Percentiles rank a stretch among this genome's conserved stretches.
Conservation (phyloP, 2,329 filamentous ascomycete genomes). For the Diaporthe helianthi region DNA sequence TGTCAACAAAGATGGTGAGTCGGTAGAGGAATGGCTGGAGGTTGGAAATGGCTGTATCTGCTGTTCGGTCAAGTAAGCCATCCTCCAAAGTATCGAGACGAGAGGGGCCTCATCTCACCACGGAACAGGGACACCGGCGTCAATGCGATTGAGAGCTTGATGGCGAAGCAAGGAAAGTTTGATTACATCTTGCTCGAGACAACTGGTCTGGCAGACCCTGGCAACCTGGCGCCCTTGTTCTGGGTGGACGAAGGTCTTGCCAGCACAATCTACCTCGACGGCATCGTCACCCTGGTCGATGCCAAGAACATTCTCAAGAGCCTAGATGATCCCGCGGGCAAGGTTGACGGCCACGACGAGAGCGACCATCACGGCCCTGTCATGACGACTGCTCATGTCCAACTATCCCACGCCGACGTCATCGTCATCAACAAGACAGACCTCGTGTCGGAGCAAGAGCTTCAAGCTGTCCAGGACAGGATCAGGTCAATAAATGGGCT, state of each 20-base stretch:
- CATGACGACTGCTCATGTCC: constrained; percentile 91
- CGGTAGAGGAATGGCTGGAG: constrained; percentile 93
- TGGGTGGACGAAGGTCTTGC: constrained; percentile 97
- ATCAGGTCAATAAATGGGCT: constrained; percentile 88
- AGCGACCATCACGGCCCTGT: constrained; percentile 65
- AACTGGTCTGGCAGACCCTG: constrained; percentile 92
- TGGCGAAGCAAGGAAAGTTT: constrained; percentile 92
- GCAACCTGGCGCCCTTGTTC: constrained; percentile 93
- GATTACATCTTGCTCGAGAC: constrained; percentile 98
- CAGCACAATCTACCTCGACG: constrained; percentile 94
- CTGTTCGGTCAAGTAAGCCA: constrained; percentile 85
- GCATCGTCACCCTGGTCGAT: constrained; percentile 94
- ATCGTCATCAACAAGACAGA: constrained; percentile 95
- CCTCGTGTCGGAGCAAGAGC: constrained; percentile 73
- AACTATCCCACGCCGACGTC: constrained; percentile 96
- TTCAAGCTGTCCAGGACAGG: constrained; percentile 72
- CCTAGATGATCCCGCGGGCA: constrained; percentile 74
- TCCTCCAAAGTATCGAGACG: background rate
- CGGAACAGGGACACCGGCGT: constrained; percentile 80
- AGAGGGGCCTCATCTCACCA: background rate
- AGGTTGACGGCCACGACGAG: constrained; percentile 59
- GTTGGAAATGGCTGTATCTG: constrained; percentile 97
- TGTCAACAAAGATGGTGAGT: constrained; percentile 81
- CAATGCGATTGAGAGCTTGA: constrained; percentile 91
- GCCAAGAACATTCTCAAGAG: constrained; percentile 88